Percentiles rank a stretch among this genome's conserved stretches.
phyloP scores from a whole-genome alignment of 1,284 basidiomycete species.

The Leccinum subrobustum region DNA sequence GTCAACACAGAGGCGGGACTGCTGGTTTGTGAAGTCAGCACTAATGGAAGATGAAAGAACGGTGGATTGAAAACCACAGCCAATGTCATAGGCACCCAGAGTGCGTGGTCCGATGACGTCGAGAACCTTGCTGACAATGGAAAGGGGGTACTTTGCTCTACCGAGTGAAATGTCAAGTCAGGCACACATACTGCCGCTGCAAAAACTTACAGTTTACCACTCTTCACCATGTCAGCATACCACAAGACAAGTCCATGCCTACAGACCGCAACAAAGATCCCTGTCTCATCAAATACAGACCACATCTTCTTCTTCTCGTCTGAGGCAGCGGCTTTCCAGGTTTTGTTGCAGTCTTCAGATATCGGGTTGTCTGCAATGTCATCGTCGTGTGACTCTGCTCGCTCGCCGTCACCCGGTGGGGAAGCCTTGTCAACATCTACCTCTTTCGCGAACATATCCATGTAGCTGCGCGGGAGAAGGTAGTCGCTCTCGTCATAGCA shows the following conservation, averaged over 20 bases:
- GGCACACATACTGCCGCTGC: not conserved
- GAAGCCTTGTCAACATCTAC: not conserved
- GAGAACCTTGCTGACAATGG: not conserved
- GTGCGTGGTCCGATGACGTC: not conserved
- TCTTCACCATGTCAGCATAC: not conserved
- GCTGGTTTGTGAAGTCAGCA: not conserved
- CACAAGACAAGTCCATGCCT: not conserved
- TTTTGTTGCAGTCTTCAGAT: not conserved
- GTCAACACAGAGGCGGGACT: not conserved
- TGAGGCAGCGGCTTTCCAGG: not conserved
- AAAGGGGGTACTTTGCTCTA: not conserved
- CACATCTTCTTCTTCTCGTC: not conserved
- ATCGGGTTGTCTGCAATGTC: not conserved
- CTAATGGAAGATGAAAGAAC: not conserved
- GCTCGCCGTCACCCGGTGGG: too few species aligned
- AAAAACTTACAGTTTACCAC: not conserved
- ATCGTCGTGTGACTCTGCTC: too few species aligned
- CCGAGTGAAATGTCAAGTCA: not conserved
- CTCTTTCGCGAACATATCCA: not conserved
- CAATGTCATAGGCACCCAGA: not conserved
- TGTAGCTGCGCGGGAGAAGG: not conserved
- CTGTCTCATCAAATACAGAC: not conserved
- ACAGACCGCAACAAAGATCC: not conserved
- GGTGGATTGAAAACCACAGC: not conserved
- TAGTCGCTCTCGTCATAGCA: not conserved